Conservation (phyloP, 208 protist genomes). For the Endotrypanum monterogeii region DNA sequence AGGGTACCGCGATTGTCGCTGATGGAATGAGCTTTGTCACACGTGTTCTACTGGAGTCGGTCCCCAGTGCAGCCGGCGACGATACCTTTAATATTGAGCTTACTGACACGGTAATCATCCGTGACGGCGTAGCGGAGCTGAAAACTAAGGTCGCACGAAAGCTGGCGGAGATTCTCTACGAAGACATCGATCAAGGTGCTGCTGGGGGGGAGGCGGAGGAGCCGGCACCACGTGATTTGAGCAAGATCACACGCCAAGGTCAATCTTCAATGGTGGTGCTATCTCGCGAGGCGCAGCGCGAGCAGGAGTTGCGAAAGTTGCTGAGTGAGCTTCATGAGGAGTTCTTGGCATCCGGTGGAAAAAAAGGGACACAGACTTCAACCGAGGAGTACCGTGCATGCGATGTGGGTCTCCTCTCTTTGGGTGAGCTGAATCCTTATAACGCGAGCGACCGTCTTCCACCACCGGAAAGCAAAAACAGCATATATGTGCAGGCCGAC, state of each 20-base stretch:
- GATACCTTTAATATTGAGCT: constrained; percentile 72
- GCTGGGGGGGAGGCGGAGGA: constrained; percentile 14
- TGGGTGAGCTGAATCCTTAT: constrained; percentile 68
- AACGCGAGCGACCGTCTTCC: constrained; percentile 34
- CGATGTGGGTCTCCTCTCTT: constrained; percentile 69
- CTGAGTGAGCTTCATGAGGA: constrained; percentile 71
- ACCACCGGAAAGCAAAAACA: constrained; percentile 30
- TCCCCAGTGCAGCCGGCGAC: constrained; percentile 30
- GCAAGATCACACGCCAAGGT: constrained; percentile 80
- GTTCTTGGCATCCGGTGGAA: constrained; percentile 75
- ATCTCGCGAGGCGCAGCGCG: constrained; percentile 74
- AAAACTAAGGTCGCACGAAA: constrained; percentile 76
- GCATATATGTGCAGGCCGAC: constrained; percentile 87
- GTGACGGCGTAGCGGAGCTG: constrained; percentile 56
- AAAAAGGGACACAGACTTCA: constrained; percentile 49
- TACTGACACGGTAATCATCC: constrained; percentile 79
- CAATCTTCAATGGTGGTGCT: constrained; percentile 65
- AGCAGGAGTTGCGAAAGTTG: constrained; percentile 66
- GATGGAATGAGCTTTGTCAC: constrained; percentile 88
- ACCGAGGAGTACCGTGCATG: constrained; percentile 68
- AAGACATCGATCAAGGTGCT: constrained; percentile 34
- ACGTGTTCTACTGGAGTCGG: constrained; percentile 69
- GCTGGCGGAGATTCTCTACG: constrained; percentile 75
- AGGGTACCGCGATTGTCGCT: constrained; percentile 58
- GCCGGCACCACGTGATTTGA: constrained; percentile 40